phyloP scores from a whole-genome alignment of 1,284 basidiomycete genomes.

The Ceratobasidium sp. region DNA sequence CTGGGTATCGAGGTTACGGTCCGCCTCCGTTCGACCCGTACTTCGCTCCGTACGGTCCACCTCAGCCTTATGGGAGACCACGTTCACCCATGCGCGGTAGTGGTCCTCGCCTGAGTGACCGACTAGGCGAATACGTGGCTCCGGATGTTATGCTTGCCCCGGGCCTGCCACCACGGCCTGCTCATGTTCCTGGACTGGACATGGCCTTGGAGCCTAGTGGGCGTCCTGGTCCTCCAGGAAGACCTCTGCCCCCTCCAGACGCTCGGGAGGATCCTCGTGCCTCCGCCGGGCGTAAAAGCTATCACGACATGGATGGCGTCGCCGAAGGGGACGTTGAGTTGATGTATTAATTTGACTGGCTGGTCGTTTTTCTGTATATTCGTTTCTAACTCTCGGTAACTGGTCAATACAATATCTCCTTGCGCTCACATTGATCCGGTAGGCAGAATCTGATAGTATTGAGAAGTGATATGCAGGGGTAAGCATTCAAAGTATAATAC shows the following conservation, averaged over 20 bases:
- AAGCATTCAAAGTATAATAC: neutral
- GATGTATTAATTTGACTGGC: slow-evolving; percentile 50
- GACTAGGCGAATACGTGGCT: slow-evolving; percentile 78
- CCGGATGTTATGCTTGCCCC: slow-evolving; percentile 67
- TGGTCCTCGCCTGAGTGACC: slow-evolving; percentile 74
- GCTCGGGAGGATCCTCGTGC: slow-evolving; percentile 89
- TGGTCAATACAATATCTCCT: slow-evolving; percentile 16
- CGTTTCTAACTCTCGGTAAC: slow-evolving; percentile 31
- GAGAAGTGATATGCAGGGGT: neutral
- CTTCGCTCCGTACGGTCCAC: slow-evolving; percentile 37
- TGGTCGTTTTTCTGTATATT: slow-evolving; percentile 36
- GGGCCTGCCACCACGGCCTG: slow-evolving; percentile 82
- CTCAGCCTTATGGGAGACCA: slow-evolving; percentile 43
- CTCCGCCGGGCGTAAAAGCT: slow-evolving; percentile 84
- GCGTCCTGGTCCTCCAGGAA: slow-evolving; percentile 21
- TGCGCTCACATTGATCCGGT: neutral
- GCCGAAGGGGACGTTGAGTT: slow-evolving; percentile 83
- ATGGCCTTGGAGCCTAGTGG: slow-evolving; percentile 65
- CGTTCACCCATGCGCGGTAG: slow-evolving; percentile 47
- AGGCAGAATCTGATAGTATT: neutral
- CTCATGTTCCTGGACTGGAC: slow-evolving; percentile 59
- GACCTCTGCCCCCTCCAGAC: slow-evolving; percentile 77
- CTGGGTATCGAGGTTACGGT: slow-evolving; percentile 40
- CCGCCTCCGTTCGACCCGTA: slow-evolving; percentile 41
- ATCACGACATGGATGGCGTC: slow-evolving; percentile 89